These are phyloP conservation scores for Phytophthora macrochlamydospora DNA, from an alignment of 352 stramenopile genomes.

Conservation along the genomic window DNA sequence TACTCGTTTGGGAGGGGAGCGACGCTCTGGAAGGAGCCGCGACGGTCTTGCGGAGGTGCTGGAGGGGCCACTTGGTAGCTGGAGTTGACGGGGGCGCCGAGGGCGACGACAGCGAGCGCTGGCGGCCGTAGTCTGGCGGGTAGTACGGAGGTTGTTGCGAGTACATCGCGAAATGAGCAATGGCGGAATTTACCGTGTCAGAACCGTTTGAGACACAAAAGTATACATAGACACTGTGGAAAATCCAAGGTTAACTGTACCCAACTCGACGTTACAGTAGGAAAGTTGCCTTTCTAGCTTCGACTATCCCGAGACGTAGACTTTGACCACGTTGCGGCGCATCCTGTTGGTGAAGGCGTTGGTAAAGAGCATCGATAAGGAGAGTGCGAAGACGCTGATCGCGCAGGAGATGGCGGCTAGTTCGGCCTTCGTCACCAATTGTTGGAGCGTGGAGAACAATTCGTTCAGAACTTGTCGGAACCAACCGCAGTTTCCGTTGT, in stretches of 20 bases:
- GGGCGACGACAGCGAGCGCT: conserved; percentile 39
- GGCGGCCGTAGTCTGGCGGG: background rate
- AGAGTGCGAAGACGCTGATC: conserved; percentile 24
- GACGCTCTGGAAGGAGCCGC: conserved; percentile 30
- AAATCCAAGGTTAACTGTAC: too few species aligned
- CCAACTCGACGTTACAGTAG: too few species aligned
- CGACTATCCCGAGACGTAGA: conserved; percentile 40
- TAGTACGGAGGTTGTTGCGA: conserved; percentile 20
- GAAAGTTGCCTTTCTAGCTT: background rate
- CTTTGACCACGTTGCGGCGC: conserved; percentile 57
- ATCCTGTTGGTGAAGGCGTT: conserved; percentile 54
- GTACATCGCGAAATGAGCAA: conserved; percentile 30
- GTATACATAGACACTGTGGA: too few species aligned
- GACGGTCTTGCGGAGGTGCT: conserved; percentile 20
- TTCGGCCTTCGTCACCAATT: conserved; percentile 45
- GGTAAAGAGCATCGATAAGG: conserved; percentile 43
- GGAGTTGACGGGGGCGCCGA: conserved; percentile 35
- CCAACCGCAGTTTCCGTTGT: conserved; percentile 62
- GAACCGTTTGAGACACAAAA: too few species aligned
- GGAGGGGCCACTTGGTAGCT: conserved; percentile 31
- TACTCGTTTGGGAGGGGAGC: conserved; percentile 22
- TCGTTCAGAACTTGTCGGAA: conserved; percentile 49
- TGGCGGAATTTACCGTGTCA: conserved; percentile 1
- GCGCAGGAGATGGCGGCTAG: conserved; percentile 37
- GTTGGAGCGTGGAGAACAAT: conserved; percentile 52